A percentile compares a stretch with the other conserved stretches of the same genome.
phyloP scores from a whole-genome alignment of 495 filamentous ascomycete genomes.

The Penicillium canariense region DNA sequence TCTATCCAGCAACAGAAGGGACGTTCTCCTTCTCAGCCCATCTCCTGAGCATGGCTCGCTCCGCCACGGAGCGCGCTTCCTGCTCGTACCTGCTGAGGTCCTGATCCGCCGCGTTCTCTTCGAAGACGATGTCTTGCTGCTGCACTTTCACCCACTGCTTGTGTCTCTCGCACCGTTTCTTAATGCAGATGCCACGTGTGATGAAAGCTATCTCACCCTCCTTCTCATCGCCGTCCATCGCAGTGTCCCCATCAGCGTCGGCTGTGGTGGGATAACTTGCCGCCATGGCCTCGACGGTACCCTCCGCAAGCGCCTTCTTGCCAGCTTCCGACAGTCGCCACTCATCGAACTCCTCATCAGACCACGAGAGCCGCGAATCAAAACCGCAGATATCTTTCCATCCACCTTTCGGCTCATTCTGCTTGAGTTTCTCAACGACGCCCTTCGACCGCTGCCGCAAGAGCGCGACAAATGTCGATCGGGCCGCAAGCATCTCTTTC shows the following conservation, averaged over 20 bases:
- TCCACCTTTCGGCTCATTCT: constrained; percentile 48
- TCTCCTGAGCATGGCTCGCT: constrained; percentile 46
- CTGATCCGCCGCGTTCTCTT: constrained; percentile 39
- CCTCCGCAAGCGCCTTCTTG: constrained; percentile 39
- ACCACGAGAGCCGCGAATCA: constrained; percentile 59
- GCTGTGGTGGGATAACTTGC: constrained; percentile 28
- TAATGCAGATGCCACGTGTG: constrained; percentile 48
- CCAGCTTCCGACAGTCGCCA: constrained; percentile 47
- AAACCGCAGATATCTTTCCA: constrained; percentile 68
- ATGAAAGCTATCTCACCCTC: constrained; percentile 31
- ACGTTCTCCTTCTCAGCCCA: constrained; percentile 41
- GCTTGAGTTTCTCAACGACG: constrained; percentile 46
- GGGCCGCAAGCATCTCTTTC: constrained; percentile 43
- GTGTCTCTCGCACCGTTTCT: constrained; percentile 53
- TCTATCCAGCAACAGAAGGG: constrained; percentile 18
- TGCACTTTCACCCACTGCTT: constrained; percentile 52
- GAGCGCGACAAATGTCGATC: constrained; percentile 44
- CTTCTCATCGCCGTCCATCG: constrained; percentile 30
- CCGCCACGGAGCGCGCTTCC: constrained; percentile 46
- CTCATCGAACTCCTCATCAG: constrained; percentile 60
- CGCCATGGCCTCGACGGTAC: constrained; percentile 39
- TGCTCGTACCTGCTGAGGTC: constrained; percentile 43
- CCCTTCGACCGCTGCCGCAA: constrained; percentile 43
- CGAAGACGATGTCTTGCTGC: constrained; percentile 49
- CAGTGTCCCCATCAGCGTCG: constrained; percentile 38